Percentiles rank a stretch among this genome's conserved stretches.
Conservation (phyloP, 2,329 filamentous ascomycete species). For the Cercospora nicotianae region DNA sequence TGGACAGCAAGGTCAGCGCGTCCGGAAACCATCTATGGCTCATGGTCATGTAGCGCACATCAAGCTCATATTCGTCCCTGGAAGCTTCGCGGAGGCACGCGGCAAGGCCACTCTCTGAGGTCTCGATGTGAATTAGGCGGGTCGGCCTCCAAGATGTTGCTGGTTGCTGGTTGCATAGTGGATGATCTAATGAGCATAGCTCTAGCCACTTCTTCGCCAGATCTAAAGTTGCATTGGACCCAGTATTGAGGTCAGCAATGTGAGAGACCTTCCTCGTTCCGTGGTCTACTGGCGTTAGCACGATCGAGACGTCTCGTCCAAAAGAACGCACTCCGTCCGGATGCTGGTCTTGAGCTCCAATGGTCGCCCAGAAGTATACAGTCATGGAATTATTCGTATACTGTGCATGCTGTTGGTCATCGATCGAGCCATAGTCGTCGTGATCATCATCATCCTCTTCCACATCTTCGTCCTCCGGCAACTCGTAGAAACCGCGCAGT, state of each 20-base stretch:
- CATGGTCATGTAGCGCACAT: slow-evolving; percentile 4
- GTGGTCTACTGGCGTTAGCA: neutral
- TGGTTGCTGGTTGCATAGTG: neutral
- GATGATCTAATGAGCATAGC: neutral
- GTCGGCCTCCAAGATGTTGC: neutral
- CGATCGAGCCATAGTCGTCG: neutral
- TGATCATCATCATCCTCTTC: neutral
- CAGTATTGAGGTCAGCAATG: neutral
- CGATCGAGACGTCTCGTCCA: neutral
- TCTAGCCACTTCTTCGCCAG: neutral
- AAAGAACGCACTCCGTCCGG: neutral
- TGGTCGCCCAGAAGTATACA: neutral
- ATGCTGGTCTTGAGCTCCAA: slow-evolving; percentile 2
- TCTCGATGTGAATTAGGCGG: neutral
- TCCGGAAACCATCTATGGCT: slow-evolving; percentile 3
- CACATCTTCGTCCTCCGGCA: neutral
- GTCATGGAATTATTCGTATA: neutral
- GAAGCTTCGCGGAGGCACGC: neutral
- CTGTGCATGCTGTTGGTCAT: neutral
- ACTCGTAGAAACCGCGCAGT: neutral
- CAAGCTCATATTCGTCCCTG: neutral
- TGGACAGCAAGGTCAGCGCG: neutral
- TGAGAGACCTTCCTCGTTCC: neutral
- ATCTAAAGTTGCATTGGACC: neutral
- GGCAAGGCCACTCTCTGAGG: neutral